These are phyloP conservation scores for Barnettozyma salicaria DNA, from an alignment of 805 yeast species.

Conservation along the genomic window DNA sequence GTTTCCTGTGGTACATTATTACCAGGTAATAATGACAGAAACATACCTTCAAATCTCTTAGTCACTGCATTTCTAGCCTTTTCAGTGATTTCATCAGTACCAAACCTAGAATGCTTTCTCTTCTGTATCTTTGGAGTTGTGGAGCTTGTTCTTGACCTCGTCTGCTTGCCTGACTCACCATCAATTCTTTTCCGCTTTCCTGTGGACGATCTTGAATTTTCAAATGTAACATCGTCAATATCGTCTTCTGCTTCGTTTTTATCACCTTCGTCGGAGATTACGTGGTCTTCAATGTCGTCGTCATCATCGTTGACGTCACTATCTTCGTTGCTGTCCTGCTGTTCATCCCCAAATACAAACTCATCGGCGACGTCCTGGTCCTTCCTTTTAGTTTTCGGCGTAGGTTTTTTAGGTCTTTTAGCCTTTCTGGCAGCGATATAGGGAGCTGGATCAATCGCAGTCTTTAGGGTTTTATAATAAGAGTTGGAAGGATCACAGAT, in stretches of 20 bases:
- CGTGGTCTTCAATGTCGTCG: conserved; percentile 8
- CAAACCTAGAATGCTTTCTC: conserved; percentile 5
- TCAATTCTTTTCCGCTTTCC: too few relatives aligned
- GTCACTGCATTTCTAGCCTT: conserved; percentile 34
- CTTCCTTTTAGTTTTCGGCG: not conserved
- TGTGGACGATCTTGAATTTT: too few relatives aligned
- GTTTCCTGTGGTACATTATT: conserved; percentile 28
- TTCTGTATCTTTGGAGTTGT: conserved; percentile 2
- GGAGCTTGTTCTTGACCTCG: conserved; percentile 3
- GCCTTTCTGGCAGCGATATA: conserved; percentile 6
- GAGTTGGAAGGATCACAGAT: conserved; percentile 39
- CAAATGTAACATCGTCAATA: conserved; percentile 4
- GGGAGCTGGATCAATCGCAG: conserved; percentile 26
- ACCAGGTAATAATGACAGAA: conserved; percentile 36
- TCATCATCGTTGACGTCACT: conserved; percentile 1
- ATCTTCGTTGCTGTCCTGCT: conserved; percentile 1
- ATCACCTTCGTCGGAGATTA: conserved; percentile 6
- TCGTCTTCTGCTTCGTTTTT: too few relatives aligned
- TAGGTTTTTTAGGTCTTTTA: not conserved
- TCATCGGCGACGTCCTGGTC: conserved; percentile 11
- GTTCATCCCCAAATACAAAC: conserved; percentile 10
- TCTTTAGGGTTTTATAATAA: conserved; percentile 30
- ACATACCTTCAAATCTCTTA: conserved; percentile 45
- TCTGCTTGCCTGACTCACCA: too few relatives aligned
- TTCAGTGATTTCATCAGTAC: conserved; percentile 12